These are phyloP conservation scores for Phytomonas francai DNA, from an alignment of 208 protist genomes.

Conservation along the genomic window DNA sequence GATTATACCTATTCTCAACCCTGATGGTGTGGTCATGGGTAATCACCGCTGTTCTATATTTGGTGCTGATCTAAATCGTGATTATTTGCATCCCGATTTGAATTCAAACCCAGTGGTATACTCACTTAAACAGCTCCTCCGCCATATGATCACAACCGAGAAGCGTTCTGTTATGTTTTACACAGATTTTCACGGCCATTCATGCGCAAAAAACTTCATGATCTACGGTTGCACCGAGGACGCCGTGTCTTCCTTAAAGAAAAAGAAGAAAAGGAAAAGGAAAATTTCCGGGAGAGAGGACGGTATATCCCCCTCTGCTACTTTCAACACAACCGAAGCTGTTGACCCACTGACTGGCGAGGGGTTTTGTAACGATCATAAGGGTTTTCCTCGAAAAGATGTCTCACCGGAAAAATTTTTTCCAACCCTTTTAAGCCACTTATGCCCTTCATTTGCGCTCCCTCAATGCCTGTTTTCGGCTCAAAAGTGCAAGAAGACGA, in stretches of 20 bases:
- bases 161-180: conserved; percentile 79
- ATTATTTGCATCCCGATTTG: conserved; percentile 75
- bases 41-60: conserved; percentile 95
- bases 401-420: conserved; percentile 64
- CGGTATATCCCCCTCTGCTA: background rate
- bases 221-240: conserved; percentile 90
- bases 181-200: conserved; percentile 95
- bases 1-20: conserved; percentile 97
- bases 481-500: conserved; percentile 81
- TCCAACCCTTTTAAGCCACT: conserved; percentile 40
- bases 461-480: conserved; percentile 80
- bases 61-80: conserved; percentile 94
- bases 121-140: conserved; percentile 66
- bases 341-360: background rate
- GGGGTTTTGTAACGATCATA: background rate
- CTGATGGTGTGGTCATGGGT: conserved; percentile 96
- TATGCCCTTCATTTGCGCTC: conserved; percentile 63
- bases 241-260: conserved; percentile 2
- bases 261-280: conserved; percentile 8
- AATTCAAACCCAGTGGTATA: conserved; percentile 79
- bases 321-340: background rate
- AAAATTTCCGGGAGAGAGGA: background rate
- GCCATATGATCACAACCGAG: conserved; percentile 55
- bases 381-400: background rate
- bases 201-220: conserved; percentile 91